phyloP scores from a whole-genome alignment of 2,329 filamentous ascomycete genomes.

The Orbilia quercus region DNA sequence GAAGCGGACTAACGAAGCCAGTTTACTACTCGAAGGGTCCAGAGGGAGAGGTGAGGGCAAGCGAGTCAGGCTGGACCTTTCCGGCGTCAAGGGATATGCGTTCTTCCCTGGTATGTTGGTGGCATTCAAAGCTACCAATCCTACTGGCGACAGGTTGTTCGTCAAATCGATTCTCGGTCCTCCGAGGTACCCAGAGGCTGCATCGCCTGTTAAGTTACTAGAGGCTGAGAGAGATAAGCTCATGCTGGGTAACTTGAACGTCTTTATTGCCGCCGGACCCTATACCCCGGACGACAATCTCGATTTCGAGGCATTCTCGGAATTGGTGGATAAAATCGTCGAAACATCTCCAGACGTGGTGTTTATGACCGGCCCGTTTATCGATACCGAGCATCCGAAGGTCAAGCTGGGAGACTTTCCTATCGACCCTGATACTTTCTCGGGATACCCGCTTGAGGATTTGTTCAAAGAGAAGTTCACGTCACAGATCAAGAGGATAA shows the following conservation, averaged over 20 bases:
- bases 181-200: slow-evolving; percentile 79
- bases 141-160: slow-evolving; percentile 83
- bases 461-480: slow-evolving; percentile 86
- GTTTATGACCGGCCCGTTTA: slow-evolving; percentile 84
- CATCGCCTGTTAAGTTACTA: slow-evolving; percentile 74
- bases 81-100: slow-evolving; percentile 75
- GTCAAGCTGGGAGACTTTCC: slow-evolving; percentile 84
- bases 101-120: slow-evolving; percentile 97
- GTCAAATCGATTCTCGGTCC: slow-evolving; percentile 80
- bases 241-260: slow-evolving; percentile 74
- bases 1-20: slow-evolving; percentile 80
- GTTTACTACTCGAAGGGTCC: slow-evolving; percentile 87
- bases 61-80: slow-evolving; percentile 81
- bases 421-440: slow-evolving; percentile 74
- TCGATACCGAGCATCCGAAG: slow-evolving; percentile 90
- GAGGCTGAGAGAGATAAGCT: slow-evolving; percentile 71
- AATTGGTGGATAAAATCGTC: slow-evolving; percentile 80
- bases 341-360: slow-evolving; percentile 80
- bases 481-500: slow-evolving; percentile 76
- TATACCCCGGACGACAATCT: slow-evolving; percentile 94
- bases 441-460: slow-evolving; percentile 76
- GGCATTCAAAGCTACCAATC: slow-evolving; percentile 85
- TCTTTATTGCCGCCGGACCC: slow-evolving; percentile 84
- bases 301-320: slow-evolving; percentile 85
- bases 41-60: slow-evolving; percentile 83